Evolutionary conservation across 2,329 filamentous ascomycete species (phyloP), one percentile per base, ranked within the genome.

Genomic region (Colletotrichum sansevieriae): DNA sequence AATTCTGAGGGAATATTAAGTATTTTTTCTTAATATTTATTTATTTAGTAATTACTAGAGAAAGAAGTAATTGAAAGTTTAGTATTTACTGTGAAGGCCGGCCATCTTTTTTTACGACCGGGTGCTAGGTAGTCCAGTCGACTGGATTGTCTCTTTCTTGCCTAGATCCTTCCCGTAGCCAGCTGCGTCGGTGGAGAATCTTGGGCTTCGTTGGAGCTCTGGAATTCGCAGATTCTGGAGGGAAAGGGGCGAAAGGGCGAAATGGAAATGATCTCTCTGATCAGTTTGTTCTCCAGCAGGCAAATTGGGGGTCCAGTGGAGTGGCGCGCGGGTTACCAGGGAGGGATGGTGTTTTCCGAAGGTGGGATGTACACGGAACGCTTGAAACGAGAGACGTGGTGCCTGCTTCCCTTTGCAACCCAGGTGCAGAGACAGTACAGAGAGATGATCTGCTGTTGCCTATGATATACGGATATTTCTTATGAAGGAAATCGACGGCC

Each of bases 281-380:
- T 56, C 62, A 65, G 49, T 61, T 39, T 61, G 49, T 61, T 39
- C 65, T 68, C 65, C 66, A 69, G 66, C 65, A 39, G 49, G 66
- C 62, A 65, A 61, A 61, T 58, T 69, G 66, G 66, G 65, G 55
- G 63, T 69, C 63, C 62, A 69, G 56, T 56, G 35, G 46, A 69
- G 55, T 69, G 66, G 66, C 63, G 46, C 44, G 52, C 20, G 63
- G 52, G 25, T 44, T 54, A n/a, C 57, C 62, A 68, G 62, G 64
- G 54, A 61, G 57, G 65, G 46, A 44, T 43, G 46, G 54, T 67
- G 37, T 44, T 55, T 57, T 63, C 63, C 57, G 54, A 62, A 58
- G 39, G 63, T 68, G 63, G 67, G 22, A 25, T 22, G 29, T 25
- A 52, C 33, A 54, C 61, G 35, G 56, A 63, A 62, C 63, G 63